Base-by-base conservation (phyloP, 164 flowering plant genomes). In the Taxillus chinensis region DNA sequence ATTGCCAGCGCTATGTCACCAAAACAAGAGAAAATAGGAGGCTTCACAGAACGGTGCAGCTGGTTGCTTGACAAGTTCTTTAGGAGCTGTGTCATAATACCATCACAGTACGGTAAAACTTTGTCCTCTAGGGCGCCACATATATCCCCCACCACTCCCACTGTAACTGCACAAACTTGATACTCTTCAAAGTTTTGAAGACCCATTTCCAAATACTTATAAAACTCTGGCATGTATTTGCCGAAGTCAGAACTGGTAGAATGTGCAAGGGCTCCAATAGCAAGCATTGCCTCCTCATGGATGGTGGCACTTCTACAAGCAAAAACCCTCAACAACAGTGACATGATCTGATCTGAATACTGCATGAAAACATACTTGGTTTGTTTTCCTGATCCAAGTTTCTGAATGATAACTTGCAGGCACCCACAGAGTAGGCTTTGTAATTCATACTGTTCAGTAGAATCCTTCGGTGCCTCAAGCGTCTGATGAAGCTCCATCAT, bases 201-300 rank as follows among this genome's bases (percentile, higher is more conserved):
- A 68, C 88, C 88, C 80, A 81, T 78, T 68, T 83, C 87, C 43
- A 83, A 40, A 65, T 79, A 83, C 59, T 72, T 77, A 63, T 74
- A 83, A 49, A 83, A 79, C 55, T 83, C 85, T 7, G 64, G 61
- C 88, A 81, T 83, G 65, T 81, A 83, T 52, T 81, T 81, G 0
- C 58, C 72, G 70, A 81, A 83, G 57, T 80, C 79, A 3, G 80
- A 50, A 8, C 88, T 84, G 12, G 79, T 55, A 11, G 78, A 67
- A 68, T 82, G 82, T 5, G 86, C 86, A 61, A 83, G 73, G 51
- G 88, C 88, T 17, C 88, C 88, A 64, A 83, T 81, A 0, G 84
- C 88, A 55, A 83, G 81, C 86, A 83, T 79, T 27, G 86, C 83
- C 64, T 83, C 86, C 71, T 83, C 88, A 61, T 83, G 88, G 6